A percentile compares a stretch with the other conserved stretches of the same genome.
phyloP scores from a whole-genome alignment of 768 basidiomycete species.

The Suillus fuscotomentosus region DNA sequence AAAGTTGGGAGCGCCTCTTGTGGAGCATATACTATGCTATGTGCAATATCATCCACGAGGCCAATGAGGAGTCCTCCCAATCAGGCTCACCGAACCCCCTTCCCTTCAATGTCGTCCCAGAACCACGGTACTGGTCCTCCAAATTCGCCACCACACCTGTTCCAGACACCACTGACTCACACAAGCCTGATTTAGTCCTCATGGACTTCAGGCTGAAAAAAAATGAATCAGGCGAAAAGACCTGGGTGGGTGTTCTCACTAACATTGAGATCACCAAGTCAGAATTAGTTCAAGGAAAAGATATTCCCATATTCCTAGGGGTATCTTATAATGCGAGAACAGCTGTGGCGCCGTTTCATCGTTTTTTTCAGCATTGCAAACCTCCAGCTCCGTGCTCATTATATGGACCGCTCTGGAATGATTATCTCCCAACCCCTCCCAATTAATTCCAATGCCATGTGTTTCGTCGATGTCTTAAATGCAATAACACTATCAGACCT shows the following conservation, averaged over 20 bases:
- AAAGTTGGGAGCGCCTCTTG: not conserved
- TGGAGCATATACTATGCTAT: too few relatives aligned
- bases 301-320: not conserved
- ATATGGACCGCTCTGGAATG: not conserved
- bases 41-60: too few relatives aligned
- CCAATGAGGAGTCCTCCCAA: too few relatives aligned
- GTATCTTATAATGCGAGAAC: not conserved
- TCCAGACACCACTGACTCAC: not conserved
- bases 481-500: not conserved
- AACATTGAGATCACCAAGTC: not conserved
- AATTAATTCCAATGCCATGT: rapidly evolving
- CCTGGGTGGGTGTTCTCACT: not conserved
- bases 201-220: not conserved
- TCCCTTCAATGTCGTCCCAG: not conserved
- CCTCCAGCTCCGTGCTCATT: not conserved
- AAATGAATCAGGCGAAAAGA: not conserved
- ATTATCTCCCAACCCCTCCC: not conserved
- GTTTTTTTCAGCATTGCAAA: not conserved
- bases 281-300: not conserved
- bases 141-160: not conserved
- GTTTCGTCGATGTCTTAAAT: not conserved
- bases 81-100: too few relatives aligned
- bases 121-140: not conserved
- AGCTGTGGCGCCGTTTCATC: not conserved
- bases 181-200: not conserved